Percentiles rank a stretch among this genome's conserved stretches.
These are phyloP conservation scores for Asterochloris sp. DNA, from an alignment of 139 green algal species.

Conservation along the genomic window DNA sequence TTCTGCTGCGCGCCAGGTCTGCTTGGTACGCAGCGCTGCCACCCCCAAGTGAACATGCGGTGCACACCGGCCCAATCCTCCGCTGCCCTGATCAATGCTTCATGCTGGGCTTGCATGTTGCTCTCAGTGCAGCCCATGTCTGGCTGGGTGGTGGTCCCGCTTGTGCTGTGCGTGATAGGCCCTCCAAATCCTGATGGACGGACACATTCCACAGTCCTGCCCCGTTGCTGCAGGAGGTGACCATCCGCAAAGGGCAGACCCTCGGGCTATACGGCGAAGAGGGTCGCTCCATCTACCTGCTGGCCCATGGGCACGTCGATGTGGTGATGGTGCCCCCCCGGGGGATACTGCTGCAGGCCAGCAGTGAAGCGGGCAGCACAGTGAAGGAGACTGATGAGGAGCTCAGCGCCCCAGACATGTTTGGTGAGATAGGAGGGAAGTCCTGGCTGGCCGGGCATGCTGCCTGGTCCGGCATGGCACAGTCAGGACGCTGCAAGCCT, in stretches of 20 bases:
- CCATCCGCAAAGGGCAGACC: slow-evolving; percentile 1
- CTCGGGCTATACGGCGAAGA: background rate
- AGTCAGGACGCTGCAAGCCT: too few relatives aligned
- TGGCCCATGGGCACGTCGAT: slow-evolving; percentile 11
- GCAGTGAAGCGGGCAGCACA: too few relatives aligned
- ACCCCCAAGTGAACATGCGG: background rate
- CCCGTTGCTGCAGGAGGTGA: background rate
- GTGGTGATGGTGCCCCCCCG: slow-evolving; percentile 1
- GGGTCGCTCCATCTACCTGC: slow-evolving; percentile 10
- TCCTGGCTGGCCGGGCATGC: too few relatives aligned
- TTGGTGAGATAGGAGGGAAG: too few relatives aligned
- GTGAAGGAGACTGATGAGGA: too few relatives aligned
- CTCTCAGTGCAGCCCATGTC: background rate
- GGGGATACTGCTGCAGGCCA: too few relatives aligned
- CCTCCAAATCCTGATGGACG: background rate
- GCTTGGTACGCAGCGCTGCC: background rate
- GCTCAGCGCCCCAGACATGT: too few relatives aligned
- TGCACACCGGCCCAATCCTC: too few relatives aligned
- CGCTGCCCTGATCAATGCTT: background rate
- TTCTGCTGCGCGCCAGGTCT: background rate
- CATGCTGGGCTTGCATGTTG: background rate
- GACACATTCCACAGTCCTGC: background rate
- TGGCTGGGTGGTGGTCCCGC: background rate
- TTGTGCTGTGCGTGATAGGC: background rate
- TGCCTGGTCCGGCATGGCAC: too few relatives aligned